These are phyloP conservation scores for Rhodofomes roseus DNA, from an alignment of 1,284 basidiomycete genomes.

Conservation along the genomic window DNA sequence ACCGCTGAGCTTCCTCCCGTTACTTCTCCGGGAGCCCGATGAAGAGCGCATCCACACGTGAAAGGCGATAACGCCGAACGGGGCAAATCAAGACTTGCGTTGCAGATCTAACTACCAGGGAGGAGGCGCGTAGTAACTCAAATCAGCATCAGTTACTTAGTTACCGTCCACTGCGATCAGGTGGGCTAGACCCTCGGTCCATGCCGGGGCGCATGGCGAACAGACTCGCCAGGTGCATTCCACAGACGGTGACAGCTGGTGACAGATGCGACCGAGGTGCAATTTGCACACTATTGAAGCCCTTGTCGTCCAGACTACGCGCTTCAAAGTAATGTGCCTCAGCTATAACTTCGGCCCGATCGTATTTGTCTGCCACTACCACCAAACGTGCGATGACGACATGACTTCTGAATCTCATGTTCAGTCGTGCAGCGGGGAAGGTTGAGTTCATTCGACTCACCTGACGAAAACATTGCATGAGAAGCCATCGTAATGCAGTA, in stretches of 20 bases:
- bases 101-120: conserved; percentile 6
- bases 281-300: background rate
- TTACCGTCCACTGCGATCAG: background rate
- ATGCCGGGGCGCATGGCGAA: background rate
- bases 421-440: background rate
- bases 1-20: background rate
- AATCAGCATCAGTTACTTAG: background rate
- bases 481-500: background rate
- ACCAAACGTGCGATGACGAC: background rate
- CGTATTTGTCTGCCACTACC: background rate
- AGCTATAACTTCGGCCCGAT: no score
- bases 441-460: background rate
- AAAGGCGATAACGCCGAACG: conserved; percentile 4
- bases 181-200: background rate
- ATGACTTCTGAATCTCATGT: background rate
- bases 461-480: background rate
- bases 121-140: background rate
- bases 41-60: conserved; percentile 1
- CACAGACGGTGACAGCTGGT: no score
- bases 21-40: background rate
- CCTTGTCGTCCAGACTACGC: background rate
- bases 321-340: background rate
- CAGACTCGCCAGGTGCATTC: background rate
- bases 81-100: background rate
- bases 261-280: background rate